Evolutionary conservation across 176 grass and related monocot genomes (phyloP).

Genomic region (Rhynchospora breviuscula): DNA sequence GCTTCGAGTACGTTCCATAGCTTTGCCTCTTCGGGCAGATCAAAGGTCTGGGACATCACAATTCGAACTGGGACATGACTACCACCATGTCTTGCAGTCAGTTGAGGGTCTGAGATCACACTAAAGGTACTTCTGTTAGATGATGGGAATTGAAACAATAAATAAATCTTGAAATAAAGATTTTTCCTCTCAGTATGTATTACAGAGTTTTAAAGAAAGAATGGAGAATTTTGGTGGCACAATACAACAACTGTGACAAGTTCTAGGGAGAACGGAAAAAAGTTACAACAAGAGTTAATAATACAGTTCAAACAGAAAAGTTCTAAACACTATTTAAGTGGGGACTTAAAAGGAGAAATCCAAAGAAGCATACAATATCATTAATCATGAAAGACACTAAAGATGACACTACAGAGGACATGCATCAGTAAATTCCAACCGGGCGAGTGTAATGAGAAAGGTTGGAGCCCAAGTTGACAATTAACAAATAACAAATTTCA

Average conservation of each 20-base stretch:
- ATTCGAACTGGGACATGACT: conserved; percentile 71
- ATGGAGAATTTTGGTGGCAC: background rate
- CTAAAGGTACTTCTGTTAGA: conserved; percentile 36
- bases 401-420: background rate
- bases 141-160: background rate
- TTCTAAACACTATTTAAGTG: background rate
- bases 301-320: background rate
- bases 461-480: background rate
- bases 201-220: background rate
- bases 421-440: background rate
- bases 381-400: background rate
- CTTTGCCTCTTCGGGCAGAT: conserved; percentile 85
- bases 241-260: background rate
- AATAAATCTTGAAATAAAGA: background rate
- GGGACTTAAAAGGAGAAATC: background rate
- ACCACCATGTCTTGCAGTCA: conserved; percentile 91
- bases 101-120: conserved; percentile 61
- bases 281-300: background rate
- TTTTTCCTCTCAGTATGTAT: background rate
- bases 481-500: background rate
- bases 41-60: conserved; percentile 80
- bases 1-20: conserved; percentile 86
- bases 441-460: background rate
- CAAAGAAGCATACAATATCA: background rate
- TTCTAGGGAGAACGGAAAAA: background rate